Base-by-base conservation (phyloP, 768 basidiomycete species). In the Boletus sp. region DNA sequence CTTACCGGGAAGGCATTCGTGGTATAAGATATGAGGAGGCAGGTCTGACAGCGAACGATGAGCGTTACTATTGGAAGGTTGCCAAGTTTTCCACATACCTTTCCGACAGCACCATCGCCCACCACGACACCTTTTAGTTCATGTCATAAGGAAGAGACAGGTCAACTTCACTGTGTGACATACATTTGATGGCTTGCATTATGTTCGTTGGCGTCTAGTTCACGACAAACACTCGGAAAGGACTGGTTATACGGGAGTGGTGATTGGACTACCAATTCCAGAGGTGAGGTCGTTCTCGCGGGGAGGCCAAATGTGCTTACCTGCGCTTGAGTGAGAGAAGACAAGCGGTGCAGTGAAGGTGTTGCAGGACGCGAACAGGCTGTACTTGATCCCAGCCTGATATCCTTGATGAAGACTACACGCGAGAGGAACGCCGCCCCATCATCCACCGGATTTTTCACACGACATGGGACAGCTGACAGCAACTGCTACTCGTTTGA, bases 21-120 rank as follows among this genome's bases (percentile, higher is more conserved):
- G 64, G 97, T 99, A 79, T 99, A 99, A 51, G 96, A 98, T 72
- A 99, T 99, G 68, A 99, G 83, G 58, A 99, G 86, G 76, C 97
- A 99, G 53, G 97, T 98, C 97, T 98, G 68, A 33, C 36, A 47
- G 36, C 2, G 24, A 47, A 51, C 44, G 59, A 58, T 70, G 45
- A 70, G 61, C 3, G 15, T 32, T 41, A 24, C 46, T 51, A 30
- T 35, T 55, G 35, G 30, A 30, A 11, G 47, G 54, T 42, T 52
- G 52, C 40, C 28, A 48, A 56, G 33, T 54, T 55, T 36, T 50
- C 52, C 45, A 75, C 84, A 68, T 66, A 87, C 94, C 90, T 97
- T 98, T 73, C 95, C 95, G 66, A 97, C 95, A 57, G 95, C 95
- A 84, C 95, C 95, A 80, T 98, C 95, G 70, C 94, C 94, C 51